Conservation (phyloP, 1,284 basidiomycete genomes). For the Neonothopanus nambi region DNA sequence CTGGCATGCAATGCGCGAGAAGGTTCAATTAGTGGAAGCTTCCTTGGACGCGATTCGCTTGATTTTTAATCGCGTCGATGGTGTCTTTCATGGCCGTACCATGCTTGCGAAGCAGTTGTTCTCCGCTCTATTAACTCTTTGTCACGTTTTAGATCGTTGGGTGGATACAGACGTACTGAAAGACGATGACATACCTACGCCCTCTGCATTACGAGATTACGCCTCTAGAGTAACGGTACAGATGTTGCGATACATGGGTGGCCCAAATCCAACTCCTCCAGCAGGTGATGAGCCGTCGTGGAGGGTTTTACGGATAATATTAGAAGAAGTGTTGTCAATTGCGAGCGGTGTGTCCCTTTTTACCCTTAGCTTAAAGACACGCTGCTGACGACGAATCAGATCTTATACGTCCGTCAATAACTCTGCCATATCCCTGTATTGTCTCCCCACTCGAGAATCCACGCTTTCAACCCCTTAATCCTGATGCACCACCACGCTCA, state of each 20-base stretch:
- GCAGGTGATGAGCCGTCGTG: constrained; percentile 41
- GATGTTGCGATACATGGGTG: constrained; percentile 40
- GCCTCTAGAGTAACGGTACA: constrained; percentile 34
- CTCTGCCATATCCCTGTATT: constrained; percentile 34
- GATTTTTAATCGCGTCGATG: constrained; percentile 48
- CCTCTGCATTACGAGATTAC: constrained; percentile 38
- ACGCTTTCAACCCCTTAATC: constrained; percentile 14
- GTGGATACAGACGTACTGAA: constrained; percentile 39
- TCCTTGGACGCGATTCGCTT: constrained; percentile 54
- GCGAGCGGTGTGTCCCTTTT: constrained; percentile 39
- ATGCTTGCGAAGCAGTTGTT: constrained; percentile 47
- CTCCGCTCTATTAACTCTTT: constrained; percentile 51
- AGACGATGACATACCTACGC: constrained; percentile 37
- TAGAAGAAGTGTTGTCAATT: constrained; percentile 44
- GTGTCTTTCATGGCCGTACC: constrained; percentile 46
- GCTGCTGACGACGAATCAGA: constrained; percentile 29
- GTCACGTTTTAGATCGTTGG: constrained; percentile 59
- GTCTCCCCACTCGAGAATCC: constrained; percentile 29
- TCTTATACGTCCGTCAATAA: constrained; percentile 31
- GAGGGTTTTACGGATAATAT: constrained; percentile 42
- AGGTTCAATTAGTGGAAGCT: constrained; percentile 51
- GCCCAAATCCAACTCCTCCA: constrained; percentile 22
- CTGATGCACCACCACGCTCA: constrained; percentile 24
- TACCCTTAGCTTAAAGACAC: constrained; percentile 4
- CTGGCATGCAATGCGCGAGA: constrained; percentile 59